Evolutionary conservation across 139 green algal genomes (phyloP).

Genomic region (Chlamydomonas sp.): DNA sequence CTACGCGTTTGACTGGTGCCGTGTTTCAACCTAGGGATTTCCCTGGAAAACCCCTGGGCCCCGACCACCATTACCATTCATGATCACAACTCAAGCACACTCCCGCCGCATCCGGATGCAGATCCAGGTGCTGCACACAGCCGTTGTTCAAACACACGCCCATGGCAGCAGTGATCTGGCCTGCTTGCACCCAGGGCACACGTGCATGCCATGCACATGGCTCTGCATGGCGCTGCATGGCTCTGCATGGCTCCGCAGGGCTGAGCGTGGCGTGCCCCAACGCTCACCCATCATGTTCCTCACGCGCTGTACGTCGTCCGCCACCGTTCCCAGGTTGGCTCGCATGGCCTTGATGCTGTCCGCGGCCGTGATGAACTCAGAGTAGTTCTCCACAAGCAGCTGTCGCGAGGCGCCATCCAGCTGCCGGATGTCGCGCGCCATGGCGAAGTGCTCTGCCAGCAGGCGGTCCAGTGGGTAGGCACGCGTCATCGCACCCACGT

Average conservation of each 20-base stretch:
- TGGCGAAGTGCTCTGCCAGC: slow-evolving; percentile 66
- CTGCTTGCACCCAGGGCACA: not conserved
- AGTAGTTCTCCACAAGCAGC: slow-evolving; percentile 98
- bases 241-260: too few species aligned
- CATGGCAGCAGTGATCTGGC: too few species aligned
- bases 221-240: too few species aligned
- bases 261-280: not conserved
- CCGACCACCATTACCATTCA: too few species aligned
- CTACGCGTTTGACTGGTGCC: too few species aligned
- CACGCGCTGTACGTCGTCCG: slow-evolving; percentile 60
- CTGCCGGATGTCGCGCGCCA: slow-evolving; percentile 78
- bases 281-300: slow-evolving; percentile 44
- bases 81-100: too few species aligned
- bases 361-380: slow-evolving; percentile 96
- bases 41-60: too few species aligned
- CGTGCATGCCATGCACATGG: too few species aligned
- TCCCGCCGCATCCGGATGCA: too few species aligned
- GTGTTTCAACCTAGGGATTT: too few species aligned
- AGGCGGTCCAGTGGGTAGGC: slow-evolving; percentile 56
- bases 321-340: slow-evolving; percentile 57
- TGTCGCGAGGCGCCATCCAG: slow-evolving; percentile 96
- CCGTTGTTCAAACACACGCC: too few species aligned
- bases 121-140: too few species aligned
- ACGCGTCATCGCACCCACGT: slow-evolving; percentile 31
- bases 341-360: slow-evolving; percentile 83